A percentile compares a stretch with the other conserved stretches of the same genome.
Conservation (phyloP, 495 filamentous ascomycete genomes). For the Annulohypoxylon maeteangense region DNA sequence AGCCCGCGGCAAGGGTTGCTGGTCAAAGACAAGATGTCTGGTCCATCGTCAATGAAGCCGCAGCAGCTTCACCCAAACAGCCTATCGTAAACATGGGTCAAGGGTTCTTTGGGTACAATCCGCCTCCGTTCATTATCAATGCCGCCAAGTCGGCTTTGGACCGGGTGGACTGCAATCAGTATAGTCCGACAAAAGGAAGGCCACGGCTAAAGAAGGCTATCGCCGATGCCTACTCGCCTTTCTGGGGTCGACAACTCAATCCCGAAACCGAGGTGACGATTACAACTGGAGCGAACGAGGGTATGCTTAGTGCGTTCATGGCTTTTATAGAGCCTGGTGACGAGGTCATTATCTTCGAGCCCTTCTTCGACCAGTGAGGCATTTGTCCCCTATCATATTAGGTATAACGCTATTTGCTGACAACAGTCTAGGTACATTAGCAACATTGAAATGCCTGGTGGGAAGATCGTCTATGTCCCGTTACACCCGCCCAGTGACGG, state of each 20-base stretch:
- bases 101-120: slow-evolving; percentile 98
- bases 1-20: slow-evolving; percentile 82
- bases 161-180: slow-evolving; percentile 98
- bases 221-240: slow-evolving; percentile 86
- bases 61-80: slow-evolving; percentile 81
- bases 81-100: slow-evolving; percentile 97
- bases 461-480: slow-evolving; percentile 91
- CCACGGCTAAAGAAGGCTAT: slow-evolving; percentile 91
- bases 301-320: slow-evolving; percentile 98
- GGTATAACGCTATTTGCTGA: background rate
- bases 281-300: slow-evolving; percentile 97
- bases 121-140: slow-evolving; percentile 87
- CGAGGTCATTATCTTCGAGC: slow-evolving; percentile 98
- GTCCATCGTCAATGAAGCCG: slow-evolving; percentile 96
- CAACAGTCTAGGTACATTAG: slow-evolving; percentile 74
- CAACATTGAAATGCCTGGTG: slow-evolving; percentile 98
- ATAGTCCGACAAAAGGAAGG: slow-evolving; percentile 93
- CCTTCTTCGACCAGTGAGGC: slow-evolving; percentile 94
- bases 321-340: slow-evolving; percentile 93
- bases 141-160: slow-evolving; percentile 91
- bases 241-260: slow-evolving; percentile 81
- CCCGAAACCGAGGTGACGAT: slow-evolving; percentile 93
- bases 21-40: slow-evolving; percentile 93
- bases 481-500: slow-evolving; percentile 91
- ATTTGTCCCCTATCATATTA: background rate